phyloP scores from a whole-genome alignment of 2,329 filamentous ascomycete species.

The Fusarium beomiforme region DNA sequence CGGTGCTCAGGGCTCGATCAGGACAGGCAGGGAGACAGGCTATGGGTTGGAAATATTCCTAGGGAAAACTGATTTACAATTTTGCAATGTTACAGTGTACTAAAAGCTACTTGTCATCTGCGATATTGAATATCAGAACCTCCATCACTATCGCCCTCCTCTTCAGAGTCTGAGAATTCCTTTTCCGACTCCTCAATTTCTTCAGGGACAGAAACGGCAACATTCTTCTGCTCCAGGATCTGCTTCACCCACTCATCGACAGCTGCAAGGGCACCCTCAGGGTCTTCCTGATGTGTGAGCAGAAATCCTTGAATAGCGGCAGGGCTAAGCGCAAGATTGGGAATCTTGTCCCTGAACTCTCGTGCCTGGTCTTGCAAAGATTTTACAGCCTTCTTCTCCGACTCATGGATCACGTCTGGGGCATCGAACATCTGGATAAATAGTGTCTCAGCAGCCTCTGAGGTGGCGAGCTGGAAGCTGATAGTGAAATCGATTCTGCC shows the following conservation, averaged over 20 bases:
- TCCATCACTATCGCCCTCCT: background rate
- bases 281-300: conserved; percentile 4
- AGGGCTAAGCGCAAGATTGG: conserved; percentile 7
- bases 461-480: conserved; percentile 12
- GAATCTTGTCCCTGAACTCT: conserved; percentile 1
- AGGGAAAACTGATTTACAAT: background rate
- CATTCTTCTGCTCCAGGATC: background rate
- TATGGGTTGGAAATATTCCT: background rate
- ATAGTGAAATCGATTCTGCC: conserved; percentile 14
- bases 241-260: background rate
- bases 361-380: background rate
- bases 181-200: fast-evolving
- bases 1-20: background rate
- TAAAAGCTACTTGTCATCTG: background rate
- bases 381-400: background rate
- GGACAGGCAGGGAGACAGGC: too few relatives aligned
- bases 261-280: conserved; percentile 1
- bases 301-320: conserved; percentile 25
- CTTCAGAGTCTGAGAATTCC: background rate
- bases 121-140: background rate
- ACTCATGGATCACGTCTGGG: background rate
- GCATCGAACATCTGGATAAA: conserved; percentile 8
- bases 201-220: background rate
- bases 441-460: background rate
- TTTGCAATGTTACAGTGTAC: background rate